A percentile compares a stretch with the other conserved stretches of the same genome.
Evolutionary conservation across 345 rosid genomes (phyloP).

Genomic region (Syzygium jambos): DNA sequence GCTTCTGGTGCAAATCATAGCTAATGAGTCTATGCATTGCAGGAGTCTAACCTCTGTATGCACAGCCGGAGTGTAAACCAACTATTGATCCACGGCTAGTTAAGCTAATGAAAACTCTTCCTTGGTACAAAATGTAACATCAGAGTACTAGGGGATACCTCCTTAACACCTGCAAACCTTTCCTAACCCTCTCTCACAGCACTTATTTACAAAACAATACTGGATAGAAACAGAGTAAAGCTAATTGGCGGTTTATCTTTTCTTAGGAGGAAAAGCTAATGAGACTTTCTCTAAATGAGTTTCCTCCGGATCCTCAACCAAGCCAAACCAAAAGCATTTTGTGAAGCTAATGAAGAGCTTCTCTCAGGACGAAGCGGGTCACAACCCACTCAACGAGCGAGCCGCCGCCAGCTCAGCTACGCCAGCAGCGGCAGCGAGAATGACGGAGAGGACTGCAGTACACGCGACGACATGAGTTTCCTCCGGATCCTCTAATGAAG

Average conservation of each 20-base stretch:
- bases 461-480: too few relatives aligned
- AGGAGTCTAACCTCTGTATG: neutral
- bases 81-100: neutral
- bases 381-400: too few relatives aligned
- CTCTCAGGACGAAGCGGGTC: too few relatives aligned
- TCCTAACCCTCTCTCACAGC: neutral
- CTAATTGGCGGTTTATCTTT: neutral
- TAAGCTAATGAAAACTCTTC: neutral
- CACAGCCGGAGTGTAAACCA: neutral
- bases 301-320: too few relatives aligned
- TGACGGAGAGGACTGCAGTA: too few relatives aligned
- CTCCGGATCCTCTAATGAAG: slow-evolving; percentile 10
- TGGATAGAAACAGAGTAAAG: neutral
- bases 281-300: neutral
- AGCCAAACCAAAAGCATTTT: too few relatives aligned
- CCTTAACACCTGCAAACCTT: neutral
- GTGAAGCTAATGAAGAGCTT: too few relatives aligned
- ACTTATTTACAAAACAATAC: neutral
- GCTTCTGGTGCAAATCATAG: neutral
- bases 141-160: neutral
- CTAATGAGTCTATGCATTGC: neutral
- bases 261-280: neutral
- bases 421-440: too few relatives aligned
- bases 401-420: too few relatives aligned
- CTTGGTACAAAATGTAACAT: neutral